A percentile compares a stretch with the other conserved stretches of the same genome.
Evolutionary conservation across 108 stramenopile species (phyloP).

Genomic region (Skeletonema menzelii): DNA sequence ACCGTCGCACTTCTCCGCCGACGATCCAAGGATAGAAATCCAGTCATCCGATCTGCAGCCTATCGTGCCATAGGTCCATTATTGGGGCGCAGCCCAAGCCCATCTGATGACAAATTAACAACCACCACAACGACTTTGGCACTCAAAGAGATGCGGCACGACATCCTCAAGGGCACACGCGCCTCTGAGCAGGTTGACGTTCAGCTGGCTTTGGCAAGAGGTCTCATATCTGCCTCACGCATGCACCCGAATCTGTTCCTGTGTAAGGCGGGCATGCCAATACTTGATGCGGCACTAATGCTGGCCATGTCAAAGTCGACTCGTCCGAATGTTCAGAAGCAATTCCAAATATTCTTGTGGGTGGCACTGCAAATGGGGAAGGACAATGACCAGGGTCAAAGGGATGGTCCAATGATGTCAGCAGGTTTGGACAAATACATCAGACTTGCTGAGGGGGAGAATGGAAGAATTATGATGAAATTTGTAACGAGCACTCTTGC

Average conservation of each 20-base stretch:
- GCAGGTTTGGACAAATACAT: conserved; percentile 52
- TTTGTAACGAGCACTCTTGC: conserved; percentile 45
- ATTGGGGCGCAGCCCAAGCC: conserved; percentile 28
- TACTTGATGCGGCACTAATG: conserved; percentile 59
- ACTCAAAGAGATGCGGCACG: conserved; percentile 46
- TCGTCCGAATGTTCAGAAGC: conserved; percentile 41
- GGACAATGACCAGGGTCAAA: not conserved
- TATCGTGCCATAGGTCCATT: conserved; percentile 46
- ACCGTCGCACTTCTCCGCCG: conserved; percentile 24
- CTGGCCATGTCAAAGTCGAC: conserved; percentile 45
- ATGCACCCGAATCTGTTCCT: conserved; percentile 46
- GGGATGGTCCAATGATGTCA: conserved; percentile 20
- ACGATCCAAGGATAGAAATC: conserved; percentile 37
- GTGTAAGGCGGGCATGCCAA: conserved; percentile 49
- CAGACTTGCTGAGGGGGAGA: conserved; percentile 51
- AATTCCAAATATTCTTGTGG: conserved; percentile 55
- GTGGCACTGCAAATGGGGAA: conserved; percentile 41
- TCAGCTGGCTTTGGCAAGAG: conserved; percentile 47
- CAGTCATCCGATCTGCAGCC: conserved; percentile 40
- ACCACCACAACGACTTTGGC: conserved; percentile 12
- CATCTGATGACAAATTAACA: conserved; percentile 21
- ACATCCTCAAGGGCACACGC: conserved; percentile 53
- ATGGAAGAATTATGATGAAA: conserved; percentile 60
- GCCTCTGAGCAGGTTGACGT: conserved; percentile 47
- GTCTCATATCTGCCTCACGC: conserved; percentile 36